These are phyloP conservation scores for Ganoderma boninense DNA, from an alignment of 1,284 basidiomycete species.

Conservation along the genomic window DNA sequence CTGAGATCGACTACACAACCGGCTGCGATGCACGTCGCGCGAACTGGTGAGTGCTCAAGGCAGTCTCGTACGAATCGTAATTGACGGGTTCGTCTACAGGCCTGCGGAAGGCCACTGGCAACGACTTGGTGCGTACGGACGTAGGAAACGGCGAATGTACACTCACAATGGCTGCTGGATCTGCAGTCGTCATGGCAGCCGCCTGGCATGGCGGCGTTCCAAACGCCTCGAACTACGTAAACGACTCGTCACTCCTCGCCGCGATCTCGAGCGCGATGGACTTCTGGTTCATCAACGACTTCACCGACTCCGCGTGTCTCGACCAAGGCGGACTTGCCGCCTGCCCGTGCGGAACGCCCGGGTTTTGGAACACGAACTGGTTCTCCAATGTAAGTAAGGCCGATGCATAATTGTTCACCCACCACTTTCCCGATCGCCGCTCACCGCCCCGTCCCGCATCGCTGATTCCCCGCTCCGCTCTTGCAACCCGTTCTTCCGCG, in stretches of 20 bases:
- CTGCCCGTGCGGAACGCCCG: constrained; percentile 66
- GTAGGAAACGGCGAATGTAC: not conserved
- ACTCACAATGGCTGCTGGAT: not conserved
- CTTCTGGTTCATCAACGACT: constrained; percentile 73
- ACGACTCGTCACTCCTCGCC: constrained; percentile 47
- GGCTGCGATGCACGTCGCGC: constrained; percentile 67
- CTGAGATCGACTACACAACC: constrained; percentile 62
- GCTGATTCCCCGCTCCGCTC: not conserved
- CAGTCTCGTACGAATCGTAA: not conserved
- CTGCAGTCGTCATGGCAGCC: constrained; percentile 53
- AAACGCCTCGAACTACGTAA: constrained; percentile 48
- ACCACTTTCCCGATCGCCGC: not conserved
- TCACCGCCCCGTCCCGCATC: not conserved
- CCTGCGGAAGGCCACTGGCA: constrained; percentile 70
- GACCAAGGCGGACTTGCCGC: constrained; percentile 49
- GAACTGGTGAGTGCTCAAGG: constrained; percentile 56
- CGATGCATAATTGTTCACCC: not conserved
- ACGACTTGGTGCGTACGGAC: constrained; percentile 53
- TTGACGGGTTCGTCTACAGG: constrained; percentile 22
- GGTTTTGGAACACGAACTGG: constrained; percentile 78
- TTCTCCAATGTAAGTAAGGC: constrained; percentile 51
- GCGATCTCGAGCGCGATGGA: constrained; percentile 62
- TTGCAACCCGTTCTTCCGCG: not conserved
- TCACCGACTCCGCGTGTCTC: constrained; percentile 58
- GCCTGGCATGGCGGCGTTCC: constrained; percentile 63